Base-by-base conservation (phyloP, 371 early-diverging fungal species). In the Rhizopus delemar region DNA sequence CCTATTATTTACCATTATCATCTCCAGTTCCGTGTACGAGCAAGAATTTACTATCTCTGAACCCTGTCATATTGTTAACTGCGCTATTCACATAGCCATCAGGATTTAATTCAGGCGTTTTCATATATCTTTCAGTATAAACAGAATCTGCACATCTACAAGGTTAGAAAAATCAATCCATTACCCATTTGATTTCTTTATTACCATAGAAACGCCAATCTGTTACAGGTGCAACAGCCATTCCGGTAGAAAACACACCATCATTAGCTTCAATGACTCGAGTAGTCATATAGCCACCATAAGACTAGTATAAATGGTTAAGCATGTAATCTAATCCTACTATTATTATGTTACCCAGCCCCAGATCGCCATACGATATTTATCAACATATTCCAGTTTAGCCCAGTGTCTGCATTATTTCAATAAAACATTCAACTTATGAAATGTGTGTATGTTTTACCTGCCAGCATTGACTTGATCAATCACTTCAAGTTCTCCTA, bases 111-210 rank as follows among this genome's bases (percentile, higher is more conserved):
- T 77, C 43, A 8, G 96, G 97, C 16, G 91, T 89, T 62, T 87
- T 87, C 97, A 98, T 95, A 72, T 94, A 98, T 48, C 99, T 82
- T 73, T 98, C 99, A 3, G 99, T 97, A 71, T 98, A 98, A 13
- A 97, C 81, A 9, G 95, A 88, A 72, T 98, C 95, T 81, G 59
- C 3, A n/a, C 2, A 41, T 22, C 2, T 2, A 22, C 4, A 32
- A 22, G 41, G 15, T 22, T 13, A 36, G n/a, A 34, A 43, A 33
- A 13, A 22, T 22, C 15, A 3, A 41, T 73, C 8, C 13, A 32
- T 7, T 7, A 9, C 28, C 12, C 12, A 45, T 34, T 7, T 8
- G 33, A 4, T 13, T 32, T 4, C 41, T 3, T 35, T 2, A 43
- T 58, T 69, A 84, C 86, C 89, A 70, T 90, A 89, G 46, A 67